A percentile compares a stretch with the other conserved stretches of the same genome.
Evolutionary conservation across 2,329 filamentous ascomycete species (phyloP).

Genomic region (Orbilia quercus): DNA sequence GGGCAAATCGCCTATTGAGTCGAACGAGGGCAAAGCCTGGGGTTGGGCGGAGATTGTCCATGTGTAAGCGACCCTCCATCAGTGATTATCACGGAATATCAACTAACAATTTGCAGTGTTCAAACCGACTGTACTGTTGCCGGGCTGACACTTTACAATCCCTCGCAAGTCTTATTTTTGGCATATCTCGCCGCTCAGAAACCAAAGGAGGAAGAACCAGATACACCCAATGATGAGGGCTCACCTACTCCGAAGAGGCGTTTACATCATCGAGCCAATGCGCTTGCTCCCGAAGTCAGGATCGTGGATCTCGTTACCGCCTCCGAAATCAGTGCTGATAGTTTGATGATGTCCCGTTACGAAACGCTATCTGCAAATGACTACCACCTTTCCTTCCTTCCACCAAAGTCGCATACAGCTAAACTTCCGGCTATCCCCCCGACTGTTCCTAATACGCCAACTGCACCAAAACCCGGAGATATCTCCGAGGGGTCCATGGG

Average conservation of each 20-base stretch:
- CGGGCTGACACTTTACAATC: slow-evolving; percentile 95
- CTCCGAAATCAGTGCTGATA: slow-evolving; percentile 86
- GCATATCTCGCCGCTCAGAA: slow-evolving; percentile 78
- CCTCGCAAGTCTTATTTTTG: slow-evolving; percentile 87
- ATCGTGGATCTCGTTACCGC: slow-evolving; percentile 88
- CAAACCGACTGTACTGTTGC: slow-evolving; percentile 98
- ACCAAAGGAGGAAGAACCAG: slow-evolving; percentile 62
- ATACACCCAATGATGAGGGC: slow-evolving; percentile 63
- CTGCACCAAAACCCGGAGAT: slow-evolving; percentile 68
- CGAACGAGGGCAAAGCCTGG: slow-evolving; percentile 75
- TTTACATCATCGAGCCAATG: slow-evolving; percentile 74
- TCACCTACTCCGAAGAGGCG: slow-evolving; percentile 58
- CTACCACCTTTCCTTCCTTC: slow-evolving; percentile 88
- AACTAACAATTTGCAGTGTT: slow-evolving; percentile 69
- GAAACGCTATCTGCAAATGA: slow-evolving; percentile 87
- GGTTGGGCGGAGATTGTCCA: slow-evolving; percentile 91
- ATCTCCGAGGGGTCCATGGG: slow-evolving; percentile 70
- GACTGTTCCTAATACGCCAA: slow-evolving; percentile 72
- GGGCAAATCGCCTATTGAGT: slow-evolving; percentile 63
- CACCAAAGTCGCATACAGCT: slow-evolving; percentile 68
- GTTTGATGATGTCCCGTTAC: slow-evolving; percentile 84
- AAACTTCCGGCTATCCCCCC: slow-evolving; percentile 70
- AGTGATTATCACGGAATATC: slow-evolving; percentile 24
- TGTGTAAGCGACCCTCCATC: slow-evolving; percentile 73
- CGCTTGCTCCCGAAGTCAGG: slow-evolving; percentile 85